phyloP scores from a whole-genome alignment of 2,329 filamentous ascomycete genomes.

The Emergomyces africanus region DNA sequence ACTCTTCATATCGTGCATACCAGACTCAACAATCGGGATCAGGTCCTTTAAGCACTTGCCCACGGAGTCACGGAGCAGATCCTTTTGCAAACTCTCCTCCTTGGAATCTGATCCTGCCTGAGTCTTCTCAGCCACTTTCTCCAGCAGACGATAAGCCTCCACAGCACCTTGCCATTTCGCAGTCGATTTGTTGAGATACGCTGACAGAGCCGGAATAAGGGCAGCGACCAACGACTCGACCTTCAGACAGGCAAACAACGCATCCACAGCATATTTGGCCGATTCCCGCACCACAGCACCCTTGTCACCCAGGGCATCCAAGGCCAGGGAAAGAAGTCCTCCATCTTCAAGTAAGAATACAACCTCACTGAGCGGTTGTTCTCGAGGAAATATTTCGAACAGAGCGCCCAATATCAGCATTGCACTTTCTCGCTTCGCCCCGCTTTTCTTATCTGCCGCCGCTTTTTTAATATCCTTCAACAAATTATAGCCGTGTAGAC shows the following conservation, averaged over 20 bases:
- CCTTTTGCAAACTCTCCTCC: constrained; percentile 78
- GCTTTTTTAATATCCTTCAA: constrained; percentile 59
- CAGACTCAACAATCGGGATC: constrained; percentile 30
- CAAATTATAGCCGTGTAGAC: constrained; percentile 49
- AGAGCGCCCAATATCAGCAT: constrained; percentile 92
- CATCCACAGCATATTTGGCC: constrained; percentile 86
- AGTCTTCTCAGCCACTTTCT: constrained; percentile 90
- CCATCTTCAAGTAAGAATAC: constrained; percentile 72
- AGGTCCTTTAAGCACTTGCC: constrained; percentile 47
- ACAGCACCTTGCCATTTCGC: constrained; percentile 98
- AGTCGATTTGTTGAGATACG: constrained; percentile 68
- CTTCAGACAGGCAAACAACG: constrained; percentile 65
- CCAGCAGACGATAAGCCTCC: constrained; percentile 69
- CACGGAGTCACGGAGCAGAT: constrained; percentile 81
- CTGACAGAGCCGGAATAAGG: constrained; percentile 60
- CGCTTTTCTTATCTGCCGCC: constrained; percentile 87
- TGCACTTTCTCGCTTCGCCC: constrained; percentile 69
- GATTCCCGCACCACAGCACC: constrained; percentile 77
- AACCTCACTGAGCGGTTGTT: constrained; percentile 66
- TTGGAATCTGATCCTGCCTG: constrained; percentile 72
- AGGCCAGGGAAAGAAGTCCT: constrained; percentile 55
- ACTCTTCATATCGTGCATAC: constrained; percentile 92
- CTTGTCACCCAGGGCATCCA: constrained; percentile 86
- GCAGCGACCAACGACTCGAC: constrained; percentile 73
- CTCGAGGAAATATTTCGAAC: constrained; percentile 74